A percentile compares a stretch with the other conserved stretches of the same genome.
Evolutionary conservation across 768 basidiomycete species (phyloP).

Genomic region (Calocybe indica): DNA sequence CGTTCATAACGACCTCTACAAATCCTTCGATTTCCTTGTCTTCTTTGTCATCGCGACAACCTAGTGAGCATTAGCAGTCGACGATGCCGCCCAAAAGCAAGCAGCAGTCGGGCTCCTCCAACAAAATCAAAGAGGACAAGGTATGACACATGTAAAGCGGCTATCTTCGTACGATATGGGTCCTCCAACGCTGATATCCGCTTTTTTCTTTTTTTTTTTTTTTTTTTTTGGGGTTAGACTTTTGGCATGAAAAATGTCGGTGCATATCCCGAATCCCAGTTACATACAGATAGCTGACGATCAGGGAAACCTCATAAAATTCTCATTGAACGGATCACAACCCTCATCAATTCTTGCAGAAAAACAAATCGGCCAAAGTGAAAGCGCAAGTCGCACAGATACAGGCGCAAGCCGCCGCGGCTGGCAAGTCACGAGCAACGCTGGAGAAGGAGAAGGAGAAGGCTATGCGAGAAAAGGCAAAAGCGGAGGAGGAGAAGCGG

Average conservation of each 20-base stretch:
- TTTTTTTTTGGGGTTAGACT: slow-evolving; percentile 10
- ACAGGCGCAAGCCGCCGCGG: slow-evolving; percentile 64
- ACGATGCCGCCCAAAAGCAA: slow-evolving; percentile 16
- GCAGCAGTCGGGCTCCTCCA: slow-evolving; percentile 15
- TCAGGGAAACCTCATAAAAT: not conserved
- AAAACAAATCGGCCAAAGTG: slow-evolving; percentile 93
- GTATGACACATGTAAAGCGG: slow-evolving; percentile 5
- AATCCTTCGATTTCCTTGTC: not conserved
- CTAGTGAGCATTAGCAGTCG: not conserved
- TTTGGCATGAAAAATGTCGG: slow-evolving; percentile 18
- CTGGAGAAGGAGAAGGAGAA: slow-evolving; percentile 88
- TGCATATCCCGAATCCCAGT: not conserved
- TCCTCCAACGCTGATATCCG: too few species aligned
- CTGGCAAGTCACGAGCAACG: slow-evolving; percentile 76
- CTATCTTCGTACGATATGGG: not conserved
- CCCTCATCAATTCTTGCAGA: slow-evolving; percentile 37
- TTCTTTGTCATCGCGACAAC: not conserved
- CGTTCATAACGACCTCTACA: too few species aligned
- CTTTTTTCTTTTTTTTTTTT: not conserved
- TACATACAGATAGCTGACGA: too few species aligned
- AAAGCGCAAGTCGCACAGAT: slow-evolving; percentile 80
- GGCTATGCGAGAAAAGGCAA: slow-evolving; percentile 66
- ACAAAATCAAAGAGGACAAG: slow-evolving; percentile 20
- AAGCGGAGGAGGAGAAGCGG: slow-evolving; percentile 76
- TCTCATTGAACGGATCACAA: not conserved